Base-by-base conservation (phyloP, 2,329 filamentous ascomycete species). In the Verticillium isaacii region DNA sequence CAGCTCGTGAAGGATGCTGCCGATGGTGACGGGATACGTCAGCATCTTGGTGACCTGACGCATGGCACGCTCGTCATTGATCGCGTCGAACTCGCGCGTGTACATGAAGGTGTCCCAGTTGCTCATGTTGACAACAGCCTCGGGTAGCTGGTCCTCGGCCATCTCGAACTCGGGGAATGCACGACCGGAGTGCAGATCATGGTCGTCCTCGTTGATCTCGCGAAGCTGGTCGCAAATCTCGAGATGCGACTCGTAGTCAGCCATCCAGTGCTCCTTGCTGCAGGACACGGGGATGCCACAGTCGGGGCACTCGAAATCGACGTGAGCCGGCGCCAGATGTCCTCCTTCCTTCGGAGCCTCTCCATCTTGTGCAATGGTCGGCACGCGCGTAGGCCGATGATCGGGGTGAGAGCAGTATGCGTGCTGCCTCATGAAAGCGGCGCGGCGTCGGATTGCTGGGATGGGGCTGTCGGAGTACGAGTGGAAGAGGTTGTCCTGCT, bases 71-170 rank as follows among this genome's bases (percentile, higher is more conserved):
- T 97, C 93, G 64, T 93, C 88, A 73, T 99, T 93, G 72, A 99
- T 88, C 5, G 96, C 96, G 67, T 89, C 85, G 70, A 95, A 98
- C 69, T 96, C 90, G 70, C 95, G 85, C 3, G 93, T 96, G 73
- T 97, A 99, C 71, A 99, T 81, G 69, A 96, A 92, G 0, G 95
- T 98, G 75, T 99, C 95, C 95, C 95, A 99, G 75, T 96, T 99
- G 54, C 90, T 96, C 90, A 99, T 93, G 77, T 99, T 99, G 67
- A 97, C 87, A 67, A 95, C 83, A 37, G 93, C 91, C 74, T 97
- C 94, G 66, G 97, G 93, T 73, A 97, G 88, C 78, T 97, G 93
- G 60, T 89, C 83, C 15, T 90, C 91, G 0, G 95, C 93, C 72
- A 97, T 96, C 64, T 93, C 88, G 71, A 96, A 98, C 75, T 99